Evolutionary conservation across 1,139 yeast genomes (phyloP), one percentile per base, ranked within the genome.

Genomic region (Keqinozyma sinolaborantium): DNA sequence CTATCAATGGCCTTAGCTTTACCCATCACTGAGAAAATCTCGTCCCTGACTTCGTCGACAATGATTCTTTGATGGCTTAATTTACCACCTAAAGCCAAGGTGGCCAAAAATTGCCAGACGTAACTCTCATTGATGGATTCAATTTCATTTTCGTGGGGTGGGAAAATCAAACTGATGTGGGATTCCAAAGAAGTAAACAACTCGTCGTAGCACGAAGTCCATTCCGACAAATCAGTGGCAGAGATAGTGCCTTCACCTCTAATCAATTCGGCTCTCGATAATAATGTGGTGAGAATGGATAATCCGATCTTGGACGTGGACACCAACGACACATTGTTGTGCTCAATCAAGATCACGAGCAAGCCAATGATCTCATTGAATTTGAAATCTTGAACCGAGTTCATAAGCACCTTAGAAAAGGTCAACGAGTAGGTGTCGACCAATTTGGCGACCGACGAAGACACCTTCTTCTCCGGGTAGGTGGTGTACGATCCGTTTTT

Each of bases 51-150:
- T 56, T 90, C 97, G 57, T 88, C 97, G 31, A 92, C 95, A 48
- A 92, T 83, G 41, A 87, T 79, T 63, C 97, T 79, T 70, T 92
- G 97, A 58, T 90, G 97, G 48, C 83, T 87, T 48, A 90, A 72
- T 55, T 85, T 83, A 45, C 97, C 97, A 40, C 96, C 94, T 41
- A 92, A 70, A 0, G 97, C 94, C 39, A 92, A 72, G 10, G 96
- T 84, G 23, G 98, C 98, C 60, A 92, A 73, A 53, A 92, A 90
- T 64, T 92, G 97, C 98, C 98, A 92, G 30, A 88, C 90, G 50
- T 90, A 88, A 46, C 69, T 69, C 42, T 65, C 72, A 35, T 62
- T 58, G 2, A 62, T 51, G 0, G 95, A 77, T 39, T 76, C 83
- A 9, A 54, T 53, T 38, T 69, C 70, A 32, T 60, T 64, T 16